Percentiles rank a stretch among this genome's conserved stretches.
Conservation (phyloP, 805 yeast species). For the Saccharomycodes ludwigii region DNA sequence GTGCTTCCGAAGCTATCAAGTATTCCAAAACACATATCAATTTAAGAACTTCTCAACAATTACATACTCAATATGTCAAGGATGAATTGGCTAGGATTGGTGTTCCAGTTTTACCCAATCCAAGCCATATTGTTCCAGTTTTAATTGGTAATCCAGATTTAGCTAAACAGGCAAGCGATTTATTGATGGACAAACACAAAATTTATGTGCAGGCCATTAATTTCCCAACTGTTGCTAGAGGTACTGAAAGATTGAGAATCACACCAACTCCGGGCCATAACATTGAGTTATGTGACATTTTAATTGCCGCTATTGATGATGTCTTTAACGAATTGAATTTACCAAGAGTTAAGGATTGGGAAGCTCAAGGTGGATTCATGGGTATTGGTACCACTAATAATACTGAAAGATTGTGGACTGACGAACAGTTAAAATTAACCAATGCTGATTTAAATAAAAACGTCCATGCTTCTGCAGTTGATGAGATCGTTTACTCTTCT, state of each 20-base stretch:
- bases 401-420: constrained; percentile 77
- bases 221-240: constrained; percentile 94
- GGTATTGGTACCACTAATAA: constrained; percentile 63
- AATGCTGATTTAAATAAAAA: constrained; percentile 55
- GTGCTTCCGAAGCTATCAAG: constrained; percentile 78
- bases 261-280: constrained; percentile 99
- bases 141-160: constrained; percentile 88
- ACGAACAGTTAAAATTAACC: constrained; percentile 53
- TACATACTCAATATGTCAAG: constrained; percentile 77
- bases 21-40: constrained; percentile 65
- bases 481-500: no score
- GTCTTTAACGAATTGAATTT: constrained; percentile 67
- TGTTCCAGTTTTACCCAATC: constrained; percentile 94
- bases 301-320: constrained; percentile 67
- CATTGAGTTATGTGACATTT: constrained; percentile 58
- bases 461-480: constrained; percentile 46
- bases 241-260: constrained; percentile 89
- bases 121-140: constrained; percentile 93
- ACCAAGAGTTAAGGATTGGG: constrained; percentile 71
- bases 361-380: constrained; percentile 70
- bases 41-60: constrained; percentile 77
- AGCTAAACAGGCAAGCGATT: constrained; percentile 85
- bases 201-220: constrained; percentile 97
- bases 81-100: constrained; percentile 53
- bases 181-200: constrained; percentile 67